Evolutionary conservation across 805 yeast species (phyloP).

Genomic region (Debaryomyces hansenii): DNA sequence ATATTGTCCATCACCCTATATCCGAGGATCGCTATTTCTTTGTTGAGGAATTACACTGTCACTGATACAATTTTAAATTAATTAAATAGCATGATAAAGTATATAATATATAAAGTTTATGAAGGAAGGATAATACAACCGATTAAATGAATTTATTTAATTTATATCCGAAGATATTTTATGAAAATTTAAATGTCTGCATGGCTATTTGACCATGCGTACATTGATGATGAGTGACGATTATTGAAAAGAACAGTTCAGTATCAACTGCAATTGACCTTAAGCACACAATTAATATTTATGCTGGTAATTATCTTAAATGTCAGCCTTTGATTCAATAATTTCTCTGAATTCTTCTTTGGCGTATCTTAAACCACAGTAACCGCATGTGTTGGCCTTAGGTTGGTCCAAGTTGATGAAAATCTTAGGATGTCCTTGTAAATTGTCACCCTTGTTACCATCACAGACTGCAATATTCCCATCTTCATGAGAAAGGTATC

Average conservation of each 20-base stretch:
- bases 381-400: conserved; percentile 71
- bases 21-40: too few species aligned
- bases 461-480: conserved; percentile 75
- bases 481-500: conserved; percentile 50
- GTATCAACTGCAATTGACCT: too few species aligned
- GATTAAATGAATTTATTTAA: neutral
- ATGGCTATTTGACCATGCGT: neutral
- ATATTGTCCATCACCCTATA: too few species aligned
- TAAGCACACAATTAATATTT: too few species aligned
- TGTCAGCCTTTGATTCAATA: conserved; percentile 26
- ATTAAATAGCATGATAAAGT: neutral
- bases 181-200: neutral
- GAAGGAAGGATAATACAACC: too few species aligned
- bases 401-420: conserved; percentile 80
- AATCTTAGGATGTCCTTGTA: conserved; percentile 83
- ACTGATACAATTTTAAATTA: too few species aligned
- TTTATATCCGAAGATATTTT: neutral
- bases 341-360: conserved; percentile 47
- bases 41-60: too few species aligned
- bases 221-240: neutral
- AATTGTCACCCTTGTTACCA: conserved; percentile 66
- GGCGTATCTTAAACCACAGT: conserved; percentile 74
- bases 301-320: neutral
- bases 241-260: neutral
- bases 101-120: neutral